Conservation (phyloP, 176 grass and related monocot species). For the Ensete glaucum region DNA sequence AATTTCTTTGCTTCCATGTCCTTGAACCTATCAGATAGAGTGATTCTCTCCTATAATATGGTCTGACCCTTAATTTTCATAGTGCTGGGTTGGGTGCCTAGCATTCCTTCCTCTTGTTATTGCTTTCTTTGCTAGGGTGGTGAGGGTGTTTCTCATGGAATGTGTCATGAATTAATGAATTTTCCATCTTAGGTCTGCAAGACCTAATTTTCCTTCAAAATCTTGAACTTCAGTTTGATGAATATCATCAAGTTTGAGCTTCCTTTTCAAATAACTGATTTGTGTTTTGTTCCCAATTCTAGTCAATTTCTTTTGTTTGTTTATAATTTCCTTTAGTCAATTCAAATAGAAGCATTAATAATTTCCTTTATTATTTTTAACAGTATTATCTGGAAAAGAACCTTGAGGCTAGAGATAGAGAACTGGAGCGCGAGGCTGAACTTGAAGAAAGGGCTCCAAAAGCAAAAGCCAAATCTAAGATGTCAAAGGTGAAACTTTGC, state of each 20-base stretch:
- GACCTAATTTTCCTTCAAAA: not conserved
- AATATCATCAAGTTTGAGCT: not conserved
- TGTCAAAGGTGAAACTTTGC: slow-evolving; percentile 63
- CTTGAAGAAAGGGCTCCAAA: slow-evolving; percentile 76
- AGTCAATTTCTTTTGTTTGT: not conserved
- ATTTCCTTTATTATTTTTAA: slow-evolving; percentile 20
- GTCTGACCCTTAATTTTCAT: too few species aligned
- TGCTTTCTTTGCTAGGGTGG: not conserved
- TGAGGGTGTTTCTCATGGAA: not conserved
- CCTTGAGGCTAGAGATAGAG: slow-evolving; percentile 80
- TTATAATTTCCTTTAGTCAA: too few species aligned
- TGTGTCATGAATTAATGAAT: not conserved
- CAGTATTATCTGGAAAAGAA: slow-evolving; percentile 99
- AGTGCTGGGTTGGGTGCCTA: too few species aligned
- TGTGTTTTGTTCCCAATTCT: not conserved
- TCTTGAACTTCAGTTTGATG: too few species aligned
- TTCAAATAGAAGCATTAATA: not conserved
- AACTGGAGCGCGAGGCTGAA: slow-evolving; percentile 70
- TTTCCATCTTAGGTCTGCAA: not conserved
- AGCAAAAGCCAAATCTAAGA: slow-evolving; percentile 93
- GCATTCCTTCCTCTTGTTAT: not conserved
- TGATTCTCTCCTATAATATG: too few species aligned
- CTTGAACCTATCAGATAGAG: too few species aligned
- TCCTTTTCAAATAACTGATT: not conserved
- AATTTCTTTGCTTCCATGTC: too few species aligned